Evolutionary conservation across 352 stramenopile genomes (phyloP), one percentile per base, ranked within the genome.

Genomic region (Phytophthora kernoviae): DNA sequence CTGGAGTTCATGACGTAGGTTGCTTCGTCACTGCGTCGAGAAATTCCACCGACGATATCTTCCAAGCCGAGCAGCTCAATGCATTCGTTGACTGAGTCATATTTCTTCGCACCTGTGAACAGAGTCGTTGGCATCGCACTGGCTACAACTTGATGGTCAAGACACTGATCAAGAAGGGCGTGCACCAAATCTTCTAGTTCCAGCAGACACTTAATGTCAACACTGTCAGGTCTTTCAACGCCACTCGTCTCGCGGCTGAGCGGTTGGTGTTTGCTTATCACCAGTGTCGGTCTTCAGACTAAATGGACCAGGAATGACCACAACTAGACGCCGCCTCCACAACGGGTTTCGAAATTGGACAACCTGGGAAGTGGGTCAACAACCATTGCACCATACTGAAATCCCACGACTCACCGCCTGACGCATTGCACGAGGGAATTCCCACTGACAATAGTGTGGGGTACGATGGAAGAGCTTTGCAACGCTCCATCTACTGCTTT

Each of bases 161-260:
- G 69, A 98, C 91, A 17, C 58, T 99, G 30, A 77, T 45, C 47
- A 97, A 97, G 72, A 98, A 98, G 67, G 69, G 88, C 20, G 77
- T 86, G 49, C 94, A 98, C 81, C 81, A 94, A 48, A 74, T 98
- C 20, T 90, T 91, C 54, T 81, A 96, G 62, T 99, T 99, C 72
- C 79, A 91, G 58, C 86, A 97, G 52, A 96, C 97, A n/a, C 72
- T 99, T 24, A 90, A 94, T 21, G 84, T 99, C 18, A 99, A 99
- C 77, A 90, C 94, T 1, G 79, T 97, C 34, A 97, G 98, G 36
- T 98, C 95, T 33, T 99, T 99, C 84, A 99, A 99, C 75, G 81
- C 99, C 34, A 81, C 90, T 17, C 90, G 97, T 34, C 84, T 99
- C 22, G 88, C 96, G 2, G 96, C 97, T 9, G 91, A 98, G 71